A percentile compares a stretch with the other conserved stretches of the same genome.
Conservation (phyloP, 2,329 filamentous ascomycete genomes). For the Uncinocarpus reesii region DNA sequence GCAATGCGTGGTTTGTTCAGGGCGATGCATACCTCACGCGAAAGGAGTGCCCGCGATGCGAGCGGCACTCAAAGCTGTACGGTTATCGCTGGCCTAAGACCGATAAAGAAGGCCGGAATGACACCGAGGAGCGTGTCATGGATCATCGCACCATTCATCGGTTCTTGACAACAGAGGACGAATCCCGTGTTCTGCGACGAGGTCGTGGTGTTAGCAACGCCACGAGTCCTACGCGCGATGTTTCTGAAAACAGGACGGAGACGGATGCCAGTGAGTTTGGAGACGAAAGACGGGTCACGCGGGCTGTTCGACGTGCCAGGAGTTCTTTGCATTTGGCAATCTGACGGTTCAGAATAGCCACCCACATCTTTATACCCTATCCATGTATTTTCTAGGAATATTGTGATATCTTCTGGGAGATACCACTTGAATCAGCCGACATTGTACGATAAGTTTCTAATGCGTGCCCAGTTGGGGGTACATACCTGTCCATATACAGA, state of each 20-base stretch:
- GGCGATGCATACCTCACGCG: conserved; percentile 77
- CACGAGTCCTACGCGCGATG: conserved; percentile 29
- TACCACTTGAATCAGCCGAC: too few relatives aligned
- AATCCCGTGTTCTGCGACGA: conserved; percentile 38
- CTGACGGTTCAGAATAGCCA: neutral
- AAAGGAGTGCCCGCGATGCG: conserved; percentile 79
- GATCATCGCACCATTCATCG: conserved; percentile 84
- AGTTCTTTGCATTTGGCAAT: conserved; percentile 7
- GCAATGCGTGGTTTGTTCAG: conserved; percentile 73
- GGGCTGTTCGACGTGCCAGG: conserved; percentile 26
- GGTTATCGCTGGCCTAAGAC: conserved; percentile 96
- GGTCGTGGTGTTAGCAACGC: conserved; percentile 26
- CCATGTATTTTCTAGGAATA: neutral
- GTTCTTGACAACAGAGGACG: conserved; percentile 63
- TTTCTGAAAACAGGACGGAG: conserved; percentile 31
- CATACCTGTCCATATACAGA: too few relatives aligned
- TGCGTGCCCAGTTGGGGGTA: too few relatives aligned
- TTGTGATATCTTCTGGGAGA: too few relatives aligned
- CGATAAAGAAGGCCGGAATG: conserved; percentile 61
- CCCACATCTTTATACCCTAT: neutral
- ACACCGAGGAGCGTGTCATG: conserved; percentile 58
- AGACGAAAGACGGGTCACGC: conserved; percentile 29
- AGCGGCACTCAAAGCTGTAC: conserved; percentile 90
- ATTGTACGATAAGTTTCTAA: too few relatives aligned
- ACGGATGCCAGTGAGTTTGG: conserved; percentile 30